Evolutionary conservation across 768 basidiomycete genomes (phyloP).

Genomic region (Megacollybia marginata): DNA sequence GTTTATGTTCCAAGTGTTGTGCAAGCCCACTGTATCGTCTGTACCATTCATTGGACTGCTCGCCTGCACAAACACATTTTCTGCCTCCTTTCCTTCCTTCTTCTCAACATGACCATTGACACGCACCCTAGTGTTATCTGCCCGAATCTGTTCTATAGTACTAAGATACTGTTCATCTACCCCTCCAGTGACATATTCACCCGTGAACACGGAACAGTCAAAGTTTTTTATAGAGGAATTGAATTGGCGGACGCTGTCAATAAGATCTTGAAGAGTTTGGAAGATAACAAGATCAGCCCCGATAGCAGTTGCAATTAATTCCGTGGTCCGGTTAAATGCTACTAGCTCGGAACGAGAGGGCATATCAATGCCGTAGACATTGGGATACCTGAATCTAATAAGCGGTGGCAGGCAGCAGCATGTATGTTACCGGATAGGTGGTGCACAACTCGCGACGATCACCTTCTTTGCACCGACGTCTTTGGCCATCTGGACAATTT

Average conservation of each 20-base stretch:
- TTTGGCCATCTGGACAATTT: constrained; percentile 98
- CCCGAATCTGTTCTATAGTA: constrained; percentile 67
- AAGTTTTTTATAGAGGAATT: constrained; percentile 72
- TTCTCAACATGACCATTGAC: constrained; percentile 13
- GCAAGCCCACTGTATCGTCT: constrained; percentile 74
- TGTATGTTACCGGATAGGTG: constrained; percentile 73
- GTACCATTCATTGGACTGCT: constrained; percentile 49
- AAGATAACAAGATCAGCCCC: constrained; percentile 95
- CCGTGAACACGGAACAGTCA: constrained; percentile 97
- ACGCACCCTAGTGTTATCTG: constrained; percentile 74
- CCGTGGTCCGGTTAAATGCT: constrained; percentile 66
- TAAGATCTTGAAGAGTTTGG: constrained; percentile 85
- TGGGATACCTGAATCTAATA: constrained; percentile 52
- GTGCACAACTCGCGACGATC: constrained; percentile 94
- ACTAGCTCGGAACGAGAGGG: constrained; percentile 92
- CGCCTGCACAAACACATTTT: constrained; percentile 18
- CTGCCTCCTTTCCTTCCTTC: constrained; percentile 8
- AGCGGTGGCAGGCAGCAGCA: neutral
- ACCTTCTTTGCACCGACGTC: constrained; percentile 97
- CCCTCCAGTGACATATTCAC: constrained; percentile 92
- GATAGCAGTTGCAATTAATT: constrained; percentile 71
- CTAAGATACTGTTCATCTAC: constrained; percentile 79
- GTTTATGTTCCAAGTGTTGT: constrained; percentile 54
- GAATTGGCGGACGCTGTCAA: constrained; percentile 77
- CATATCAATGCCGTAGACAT: constrained; percentile 99